Evolutionary conservation across 352 stramenopile species (phyloP), one percentile per base, ranked within the genome.

Genomic region (Halophytophthora polymorphica): DNA sequence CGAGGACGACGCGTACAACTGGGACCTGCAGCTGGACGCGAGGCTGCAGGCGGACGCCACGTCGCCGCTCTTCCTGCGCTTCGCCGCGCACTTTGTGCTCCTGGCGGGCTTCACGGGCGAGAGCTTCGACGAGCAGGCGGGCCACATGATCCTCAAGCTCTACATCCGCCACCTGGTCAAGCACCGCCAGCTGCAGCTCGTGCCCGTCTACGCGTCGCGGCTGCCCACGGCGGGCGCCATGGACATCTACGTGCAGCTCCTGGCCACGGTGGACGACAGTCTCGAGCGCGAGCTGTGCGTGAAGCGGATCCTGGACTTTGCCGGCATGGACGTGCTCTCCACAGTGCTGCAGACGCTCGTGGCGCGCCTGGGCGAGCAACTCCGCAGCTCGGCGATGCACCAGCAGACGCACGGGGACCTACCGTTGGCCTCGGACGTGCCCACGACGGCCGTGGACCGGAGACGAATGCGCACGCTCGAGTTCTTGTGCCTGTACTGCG

Each of bases 151-250:
- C 56, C 40, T 90, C 14, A 92, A 92, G 57, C 51, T 78, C 17
- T 94, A 94, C 49, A 86, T 94, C 52, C 77, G 84, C 0, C 80
- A 94, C 45, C 53, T 94, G 18, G 77, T 91, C 22, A 85, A 90
- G 62, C 80, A 91, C 21, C 69, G 69, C 2, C 81, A 94, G 33
- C 66, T 87, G 45, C 74, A 88, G 45, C 72, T 92, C 7, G 75
- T 92, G 18, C 79, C 84, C 12, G 51, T 94, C 3, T 94, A 92
- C 45, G 80, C 69, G 0, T 80, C 79, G 47, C 69, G 66, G 7
- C 66, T 94, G 8, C 84, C 84, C 23, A 77, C 63, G 1, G 56
- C 69, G 18, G 84, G 73, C 35, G 68, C 72, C 0, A 71, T 81
- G 13, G 77, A 88, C 44, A 68, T 94, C 3, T 94, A 92, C 53